These are phyloP conservation scores for Corylus americana DNA, from an alignment of 306 rosid genomes.

Conservation along the genomic window DNA sequence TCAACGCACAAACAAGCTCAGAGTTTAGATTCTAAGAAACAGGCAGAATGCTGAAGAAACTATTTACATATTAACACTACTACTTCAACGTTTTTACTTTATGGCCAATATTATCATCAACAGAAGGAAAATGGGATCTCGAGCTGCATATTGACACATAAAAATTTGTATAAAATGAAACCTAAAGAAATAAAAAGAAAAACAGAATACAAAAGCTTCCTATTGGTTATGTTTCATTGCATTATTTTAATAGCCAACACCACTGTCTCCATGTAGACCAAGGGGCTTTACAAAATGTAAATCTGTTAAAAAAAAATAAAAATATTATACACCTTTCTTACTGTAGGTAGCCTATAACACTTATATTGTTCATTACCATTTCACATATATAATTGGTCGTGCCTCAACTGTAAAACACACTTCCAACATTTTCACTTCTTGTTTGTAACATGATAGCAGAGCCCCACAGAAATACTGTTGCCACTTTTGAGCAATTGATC, in stretches of 20 bases:
- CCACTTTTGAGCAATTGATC: background rate
- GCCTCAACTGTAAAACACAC: background rate
- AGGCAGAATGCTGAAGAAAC: background rate
- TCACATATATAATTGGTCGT: background rate
- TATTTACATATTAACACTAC: background rate
- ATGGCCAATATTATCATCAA: background rate
- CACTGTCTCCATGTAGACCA: background rate
- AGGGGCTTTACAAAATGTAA: background rate
- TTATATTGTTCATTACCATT: background rate
- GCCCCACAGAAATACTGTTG: background rate
- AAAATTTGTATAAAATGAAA: background rate
- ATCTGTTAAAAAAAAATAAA: background rate
- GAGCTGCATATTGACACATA: background rate
- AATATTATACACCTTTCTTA: background rate
- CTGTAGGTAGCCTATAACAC: background rate
- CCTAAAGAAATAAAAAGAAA: background rate
- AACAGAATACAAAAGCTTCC: background rate
- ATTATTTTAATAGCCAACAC: background rate
- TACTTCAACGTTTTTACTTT: background rate
- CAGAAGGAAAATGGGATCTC: slow-evolving; percentile 1
- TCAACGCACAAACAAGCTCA: slow-evolving; percentile 12
- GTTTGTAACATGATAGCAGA: background rate
- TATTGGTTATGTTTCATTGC: background rate
- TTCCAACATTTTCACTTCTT: background rate
- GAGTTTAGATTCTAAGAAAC: background rate